These are phyloP conservation scores for Gracilariopsis chorda DNA, from an alignment of 23 red algal species.

Conservation along the genomic window DNA sequence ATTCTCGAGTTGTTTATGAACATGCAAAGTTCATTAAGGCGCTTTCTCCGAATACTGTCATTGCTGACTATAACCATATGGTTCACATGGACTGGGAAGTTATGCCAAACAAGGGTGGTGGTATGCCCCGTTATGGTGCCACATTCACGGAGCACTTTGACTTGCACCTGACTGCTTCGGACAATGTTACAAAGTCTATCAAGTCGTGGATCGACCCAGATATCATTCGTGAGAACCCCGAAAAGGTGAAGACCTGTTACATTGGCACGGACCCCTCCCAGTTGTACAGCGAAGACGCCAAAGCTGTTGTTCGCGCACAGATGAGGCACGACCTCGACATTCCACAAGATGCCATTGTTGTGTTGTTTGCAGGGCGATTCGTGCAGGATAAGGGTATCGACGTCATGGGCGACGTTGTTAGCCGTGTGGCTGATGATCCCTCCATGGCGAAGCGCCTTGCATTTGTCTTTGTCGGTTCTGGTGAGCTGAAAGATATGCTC, in stretches of 20 bases:
- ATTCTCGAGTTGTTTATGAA: constrained; percentile 52
- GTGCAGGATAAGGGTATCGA: constrained; percentile 52
- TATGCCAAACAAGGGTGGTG: constrained; percentile 28
- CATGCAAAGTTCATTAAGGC: constrained; percentile 55
- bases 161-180: constrained; percentile 37
- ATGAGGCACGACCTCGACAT: constrained; percentile 38
- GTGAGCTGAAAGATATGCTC: constrained; percentile 49
- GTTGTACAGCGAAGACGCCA: constrained; percentile 24
- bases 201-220: constrained; percentile 56
- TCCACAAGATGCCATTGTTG: constrained; percentile 31
- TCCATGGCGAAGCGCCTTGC: constrained; percentile 5
- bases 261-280: constrained; percentile 44
- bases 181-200: constrained; percentile 48
- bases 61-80: constrained; percentile 62
- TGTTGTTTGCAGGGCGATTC: constrained; percentile 35
- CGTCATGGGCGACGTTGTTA: constrained; percentile 38
- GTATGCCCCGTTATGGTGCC: constrained; percentile 46
- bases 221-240: constrained; percentile 4
- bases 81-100: constrained; percentile 43
- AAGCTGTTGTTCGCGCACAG: constrained; percentile 22
- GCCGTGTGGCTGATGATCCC: constrained; percentile 28
- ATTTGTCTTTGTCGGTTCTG: constrained; percentile 57
- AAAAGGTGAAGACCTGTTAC: constrained; percentile 53
- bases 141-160: constrained; percentile 16
- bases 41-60: constrained; percentile 26